Evolutionary conservation across 2,329 filamentous ascomycete species (phyloP), one percentile per base, ranked within the genome.

Genomic region (Cladosporium sp.): DNA sequence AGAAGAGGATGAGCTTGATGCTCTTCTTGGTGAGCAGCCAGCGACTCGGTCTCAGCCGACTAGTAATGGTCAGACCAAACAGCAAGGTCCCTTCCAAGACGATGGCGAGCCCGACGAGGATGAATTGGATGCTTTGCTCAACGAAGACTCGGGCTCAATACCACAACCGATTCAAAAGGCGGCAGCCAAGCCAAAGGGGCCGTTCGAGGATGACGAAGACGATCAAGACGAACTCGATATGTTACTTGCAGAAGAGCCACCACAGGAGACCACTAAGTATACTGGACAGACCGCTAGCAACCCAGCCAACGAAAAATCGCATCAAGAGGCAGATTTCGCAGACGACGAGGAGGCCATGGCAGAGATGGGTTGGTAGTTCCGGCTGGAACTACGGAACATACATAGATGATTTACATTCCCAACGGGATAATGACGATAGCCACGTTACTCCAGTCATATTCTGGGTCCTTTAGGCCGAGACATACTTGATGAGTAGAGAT

Each of bases 261-360:
- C 39, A 25, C 41, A 30, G 29, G 16, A 13, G 32, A 18, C 22
- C 13, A 16, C 7, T 7, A 33, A 39, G 7, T 1, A 15, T 16
- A 30, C 19, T 32, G 16, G 35, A 15, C 4, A 3, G 20, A 13
- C 12, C 9, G 20, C 9, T 12, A 9, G 11, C 8, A 19, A 38
- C 8, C 4, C 5, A n/a, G 25, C 6, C 7, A 30, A 7, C 18
- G 16, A 12, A 7, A 12, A 15, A 16, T 13, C 13, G 12, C n/a
- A n/a, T n/a, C 12, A 13, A 3, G 15, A 50, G 5, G 64, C 75
- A 30, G 66, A 72, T 19, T 82, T 79, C 62, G 78, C 74, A 1
- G 82, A 83, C 48, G 83, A 85, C 12, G 80, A 85, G 66, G 84
- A 82, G 53, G 83, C 78, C 1, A 83, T 89, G 80, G 80, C 77